Evolutionary conservation across 2,329 filamentous ascomycete genomes (phyloP), one percentile per base, ranked within the genome.

Genomic region (Oidium heveae): DNA sequence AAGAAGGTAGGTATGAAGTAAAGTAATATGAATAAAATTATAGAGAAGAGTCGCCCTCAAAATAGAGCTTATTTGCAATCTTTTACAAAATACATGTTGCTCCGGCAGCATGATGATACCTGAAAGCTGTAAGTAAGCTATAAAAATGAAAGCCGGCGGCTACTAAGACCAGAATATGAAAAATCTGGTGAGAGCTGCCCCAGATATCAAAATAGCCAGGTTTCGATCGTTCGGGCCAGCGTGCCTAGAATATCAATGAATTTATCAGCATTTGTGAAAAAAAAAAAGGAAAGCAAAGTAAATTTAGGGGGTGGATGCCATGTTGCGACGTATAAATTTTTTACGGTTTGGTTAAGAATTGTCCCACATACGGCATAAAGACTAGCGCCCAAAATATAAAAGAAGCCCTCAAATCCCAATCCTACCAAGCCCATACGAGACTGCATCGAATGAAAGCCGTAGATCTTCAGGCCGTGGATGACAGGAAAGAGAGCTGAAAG

Each of bases 141-240:
- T 79, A 80, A 57, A 96, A 71, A 70, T 98, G 91, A 24, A 82
- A 76, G 1, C 76, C 74, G 0, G 86, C 89, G 0, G 91, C 91
- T 57, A 87, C 67, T 16, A 96, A 72, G 32, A 98, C 88, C 59
- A 91, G 74, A 41, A 94, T 71, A 69, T 98, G 91, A 67, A 98
- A 98, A 59, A 98, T 83, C 69, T 98, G 91, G 68, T 98, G 91
- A 20, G 86, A 94, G 65, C 81, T 87, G 39, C 91, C 89, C 76
- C 84, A 84, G 53, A 95, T 84, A 68, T 98, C 91, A 63, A 89
- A 95, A 8, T 67, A 71, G 1, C 86, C 85, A 0, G 89, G 91
- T 47, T 71, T 75, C 63, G 74, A 77, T 57, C 86, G 74, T 69
- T 98, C 91, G 0, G 91, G 91, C 68, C 89, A 80, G 39, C 91